Percentiles rank a stretch among this genome's conserved stretches.
Evolutionary conservation across 176 grass and related monocot genomes (phyloP).

Genomic region (Coix lacrymajobi): DNA sequence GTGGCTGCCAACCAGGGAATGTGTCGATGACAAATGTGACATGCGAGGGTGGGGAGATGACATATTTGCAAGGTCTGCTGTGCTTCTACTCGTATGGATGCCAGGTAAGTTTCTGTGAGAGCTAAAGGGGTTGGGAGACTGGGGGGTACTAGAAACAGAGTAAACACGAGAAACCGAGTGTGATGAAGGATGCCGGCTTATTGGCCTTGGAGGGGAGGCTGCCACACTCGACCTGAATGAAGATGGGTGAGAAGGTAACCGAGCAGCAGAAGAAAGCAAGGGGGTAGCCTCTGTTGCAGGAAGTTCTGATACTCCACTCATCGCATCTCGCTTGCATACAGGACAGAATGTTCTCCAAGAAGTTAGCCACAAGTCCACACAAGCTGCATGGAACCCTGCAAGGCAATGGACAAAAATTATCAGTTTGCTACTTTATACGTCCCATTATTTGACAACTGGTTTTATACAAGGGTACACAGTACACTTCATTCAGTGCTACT

Average conservation of each 20-base stretch:
- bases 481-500: conserved; percentile 12
- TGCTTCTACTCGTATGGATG: conserved; percentile 65
- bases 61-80: conserved; percentile 50
- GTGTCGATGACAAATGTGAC: conserved; percentile 43
- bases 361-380: conserved; percentile 90
- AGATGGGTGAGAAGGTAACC: conserved; percentile 36
- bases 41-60: conserved; percentile 44
- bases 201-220: conserved; percentile 54
- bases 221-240: conserved; percentile 44
- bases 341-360: conserved; percentile 98
- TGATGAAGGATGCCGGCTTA: conserved; percentile 35
- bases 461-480: neutral
- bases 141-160: conserved; percentile 37
- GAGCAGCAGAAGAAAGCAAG: conserved; percentile 56
- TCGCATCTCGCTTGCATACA: conserved; percentile 88
- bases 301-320: conserved; percentile 34
- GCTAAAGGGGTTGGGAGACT: conserved; percentile 40
- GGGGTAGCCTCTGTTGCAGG: conserved; percentile 64
- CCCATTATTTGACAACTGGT: neutral
- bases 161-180: conserved; percentile 50
- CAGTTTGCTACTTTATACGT: neutral
- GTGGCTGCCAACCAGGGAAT: conserved; percentile 49
- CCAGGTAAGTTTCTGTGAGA: conserved; percentile 38
- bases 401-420: conserved; percentile 5
- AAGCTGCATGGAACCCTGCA: conserved; percentile 88